Base-by-base conservation (phyloP, 306 rosid species). In the Aeschynomene evenia region DNA sequence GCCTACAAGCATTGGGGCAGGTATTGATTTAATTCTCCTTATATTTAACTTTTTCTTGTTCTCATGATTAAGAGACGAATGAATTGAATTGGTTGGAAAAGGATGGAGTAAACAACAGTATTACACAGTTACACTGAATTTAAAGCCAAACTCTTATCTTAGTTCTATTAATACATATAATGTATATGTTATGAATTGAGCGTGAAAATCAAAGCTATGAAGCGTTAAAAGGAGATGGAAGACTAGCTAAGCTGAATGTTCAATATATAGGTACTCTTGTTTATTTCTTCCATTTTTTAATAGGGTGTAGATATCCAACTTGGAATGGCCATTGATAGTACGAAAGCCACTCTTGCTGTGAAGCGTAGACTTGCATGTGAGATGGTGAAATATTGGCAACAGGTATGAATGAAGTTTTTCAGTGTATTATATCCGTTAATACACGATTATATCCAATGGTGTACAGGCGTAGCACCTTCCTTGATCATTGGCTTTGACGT, bases 301-400 rank as follows among this genome's bases (percentile, higher is more conserved):
- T 49, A 90, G 98, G 93, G 98, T 80, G 96, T 86, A 50, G 98
- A 88, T 85, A 88, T 90, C 77, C 98, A 93, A 86, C 94, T 93
- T 77, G 98, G 98, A 75, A 79, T 90, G 79, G 97, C 98, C 59
- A 90, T 93, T 65, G 97, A 93, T 76, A 90, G 97, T 79, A 73
- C 96, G 56, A 93, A 93, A 82, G 98, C 98, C 62, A 93, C 98
- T 75, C 98, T 93, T 62, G 98, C 97, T n/a, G 98, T 93, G 75
- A 93, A 93, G 86, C 91, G 98, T 70, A 88, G 98, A 77, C 98
- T 93, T 85, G 91, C 98, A 52, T 90, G 97, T 76, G 98, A 93
- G 91, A 93, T 93, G 96, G 96, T 88, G 59, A 93, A 93, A 78
- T 93, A 90, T 71, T 93, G 98, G 96, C 98, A 92, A 80, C 96